Percentiles rank a stretch among this genome's conserved stretches.
phyloP scores from a whole-genome alignment of 2,329 filamentous ascomycete species.

The Penicillium corylophilum region DNA sequence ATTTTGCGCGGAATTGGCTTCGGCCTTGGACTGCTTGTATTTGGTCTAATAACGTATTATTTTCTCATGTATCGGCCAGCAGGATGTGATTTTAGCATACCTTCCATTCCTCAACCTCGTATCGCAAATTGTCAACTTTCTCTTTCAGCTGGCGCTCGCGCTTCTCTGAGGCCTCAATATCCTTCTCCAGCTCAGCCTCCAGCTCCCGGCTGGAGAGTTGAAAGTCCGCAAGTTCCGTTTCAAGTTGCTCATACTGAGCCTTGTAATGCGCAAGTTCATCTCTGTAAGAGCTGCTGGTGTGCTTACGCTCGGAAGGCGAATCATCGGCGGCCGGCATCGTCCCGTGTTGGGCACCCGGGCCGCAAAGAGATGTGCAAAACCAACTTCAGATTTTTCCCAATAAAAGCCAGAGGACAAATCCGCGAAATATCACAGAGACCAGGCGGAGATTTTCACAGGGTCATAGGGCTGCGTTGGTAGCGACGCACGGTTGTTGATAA shows the following conservation, averaged over 20 bases:
- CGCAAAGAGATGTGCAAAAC: slow-evolving; percentile 15
- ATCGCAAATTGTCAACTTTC: slow-evolving; percentile 79
- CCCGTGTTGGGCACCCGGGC: slow-evolving; percentile 24
- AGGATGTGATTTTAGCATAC: slow-evolving; percentile 48
- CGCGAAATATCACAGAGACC: neutral
- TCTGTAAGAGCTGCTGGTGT: slow-evolving; percentile 50
- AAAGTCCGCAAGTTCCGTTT: slow-evolving; percentile 89
- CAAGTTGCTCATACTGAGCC: slow-evolving; percentile 87
- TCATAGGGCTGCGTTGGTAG: slow-evolving; percentile 19
- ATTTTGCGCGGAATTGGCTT: slow-evolving; percentile 81
- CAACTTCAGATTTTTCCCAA: neutral
- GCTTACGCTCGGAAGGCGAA: slow-evolving; percentile 40
- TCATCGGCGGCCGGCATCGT: slow-evolving; percentile 41
- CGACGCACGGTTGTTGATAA: slow-evolving; percentile 25
- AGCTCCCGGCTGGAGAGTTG: slow-evolving; percentile 91
- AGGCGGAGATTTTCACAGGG: slow-evolving; percentile 4
- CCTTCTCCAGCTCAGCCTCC: slow-evolving; percentile 91
- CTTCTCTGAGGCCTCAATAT: slow-evolving; percentile 93
- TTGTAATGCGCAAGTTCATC: slow-evolving; percentile 94
- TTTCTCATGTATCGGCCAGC: neutral
- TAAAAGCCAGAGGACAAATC: neutral
- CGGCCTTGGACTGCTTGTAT: slow-evolving; percentile 90
- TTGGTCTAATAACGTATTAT: slow-evolving; percentile 63
- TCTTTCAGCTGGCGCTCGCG: slow-evolving; percentile 81
- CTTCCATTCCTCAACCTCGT: slow-evolving; percentile 98